phyloP scores from a whole-genome alignment of 371 early-diverging fungal species.

The Apophysomyces sp. region DNA sequence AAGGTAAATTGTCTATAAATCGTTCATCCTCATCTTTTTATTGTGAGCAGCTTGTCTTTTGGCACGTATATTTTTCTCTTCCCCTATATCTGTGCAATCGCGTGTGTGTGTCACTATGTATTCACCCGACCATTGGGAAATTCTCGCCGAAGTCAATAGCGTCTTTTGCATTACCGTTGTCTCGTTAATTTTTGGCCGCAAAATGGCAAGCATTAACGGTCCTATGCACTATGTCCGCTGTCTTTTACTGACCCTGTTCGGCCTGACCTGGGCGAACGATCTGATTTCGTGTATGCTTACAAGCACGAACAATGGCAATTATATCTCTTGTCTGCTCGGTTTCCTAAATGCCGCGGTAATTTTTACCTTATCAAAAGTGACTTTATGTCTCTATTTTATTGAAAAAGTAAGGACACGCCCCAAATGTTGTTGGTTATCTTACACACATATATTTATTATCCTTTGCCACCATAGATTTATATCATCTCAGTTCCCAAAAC shows the following conservation, averaged over 20 bases:
- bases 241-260: slow-evolving; percentile 40
- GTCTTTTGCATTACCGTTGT: slow-evolving; percentile 51
- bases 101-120: slow-evolving; percentile 24
- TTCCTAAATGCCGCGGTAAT: slow-evolving; percentile 39
- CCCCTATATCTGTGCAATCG: background rate
- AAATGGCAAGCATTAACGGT: slow-evolving; percentile 45
- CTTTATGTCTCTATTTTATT: slow-evolving; percentile 53
- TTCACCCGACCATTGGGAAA: slow-evolving; percentile 48
- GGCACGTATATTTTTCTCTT: background rate
- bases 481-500: slow-evolving; percentile 44
- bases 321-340: slow-evolving; percentile 47
- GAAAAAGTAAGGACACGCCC: slow-evolving; percentile 46
- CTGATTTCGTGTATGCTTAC: slow-evolving; percentile 50
- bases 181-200: slow-evolving; percentile 56
- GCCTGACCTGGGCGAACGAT: slow-evolving; percentile 49
- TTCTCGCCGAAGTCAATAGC: slow-evolving; percentile 45
- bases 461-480: slow-evolving; percentile 39
- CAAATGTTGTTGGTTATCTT: slow-evolving; percentile 9
- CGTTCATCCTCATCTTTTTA: background rate
- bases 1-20: background rate
- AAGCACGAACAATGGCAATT: slow-evolving; percentile 57
- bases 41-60: too few relatives aligned
- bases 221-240: slow-evolving; percentile 49
- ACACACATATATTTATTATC: slow-evolving; percentile 18
- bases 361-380: slow-evolving; percentile 43